Percentiles rank a stretch among this genome's conserved stretches.
Conservation (phyloP, 257 asterid genomes). For the Solanum pinnatisectum region DNA sequence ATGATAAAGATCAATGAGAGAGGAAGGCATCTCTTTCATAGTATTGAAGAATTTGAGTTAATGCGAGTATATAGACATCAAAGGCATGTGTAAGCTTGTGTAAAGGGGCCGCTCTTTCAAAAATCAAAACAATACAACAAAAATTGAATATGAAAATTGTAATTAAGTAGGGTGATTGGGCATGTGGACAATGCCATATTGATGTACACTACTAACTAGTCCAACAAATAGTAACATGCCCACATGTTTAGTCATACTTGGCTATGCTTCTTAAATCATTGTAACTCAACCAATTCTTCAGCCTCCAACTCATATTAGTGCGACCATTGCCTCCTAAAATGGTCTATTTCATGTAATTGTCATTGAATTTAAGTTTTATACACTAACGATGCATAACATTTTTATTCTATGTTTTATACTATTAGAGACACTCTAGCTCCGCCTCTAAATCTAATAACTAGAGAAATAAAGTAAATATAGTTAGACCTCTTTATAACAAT, state of each 20-base stretch:
- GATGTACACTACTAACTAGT: not conserved
- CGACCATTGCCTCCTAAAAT: not conserved
- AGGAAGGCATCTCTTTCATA: not conserved
- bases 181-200: not conserved
- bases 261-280: not conserved
- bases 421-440: not conserved
- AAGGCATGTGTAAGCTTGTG: not conserved
- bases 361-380: not conserved
- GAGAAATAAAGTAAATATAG: not conserved
- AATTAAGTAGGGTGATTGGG: not conserved
- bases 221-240: not conserved
- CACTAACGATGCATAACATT: not conserved
- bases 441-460: not conserved
- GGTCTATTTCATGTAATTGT: not conserved
- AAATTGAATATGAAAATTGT: not conserved
- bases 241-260: not conserved
- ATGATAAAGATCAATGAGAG: not conserved
- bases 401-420: not conserved
- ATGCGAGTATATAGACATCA: not conserved
- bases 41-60: not conserved
- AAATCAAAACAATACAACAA: not conserved
- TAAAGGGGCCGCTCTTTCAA: not conserved
- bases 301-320: not conserved
- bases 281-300: not conserved
- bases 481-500: not conserved